phyloP scores from a whole-genome alignment of 2,329 filamentous ascomycete species.

The Hymenoscyphus repandus region DNA sequence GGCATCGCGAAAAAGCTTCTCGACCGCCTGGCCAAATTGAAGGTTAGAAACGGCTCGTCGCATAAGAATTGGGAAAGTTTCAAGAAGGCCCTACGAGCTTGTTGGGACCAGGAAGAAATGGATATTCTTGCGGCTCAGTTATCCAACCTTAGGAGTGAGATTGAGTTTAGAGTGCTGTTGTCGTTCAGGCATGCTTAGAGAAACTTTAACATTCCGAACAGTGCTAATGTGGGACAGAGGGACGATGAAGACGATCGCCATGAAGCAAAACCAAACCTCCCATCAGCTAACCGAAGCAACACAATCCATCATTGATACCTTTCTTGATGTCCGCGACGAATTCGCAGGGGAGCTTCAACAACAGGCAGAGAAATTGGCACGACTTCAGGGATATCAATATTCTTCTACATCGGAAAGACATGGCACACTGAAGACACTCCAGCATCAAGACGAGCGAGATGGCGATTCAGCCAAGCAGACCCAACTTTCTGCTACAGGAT shows the following conservation, averaged over 20 bases:
- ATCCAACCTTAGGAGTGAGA: not conserved
- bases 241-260: slow-evolving; percentile 1
- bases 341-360: slow-evolving; percentile 3
- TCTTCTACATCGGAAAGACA: not conserved
- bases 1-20: slow-evolving; percentile 1
- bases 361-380: slow-evolving; percentile 1
- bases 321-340: slow-evolving; percentile 4
- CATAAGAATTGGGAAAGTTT: slow-evolving; percentile 7
- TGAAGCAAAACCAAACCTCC: not conserved
- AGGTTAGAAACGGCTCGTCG: slow-evolving; percentile 1
- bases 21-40: slow-evolving; percentile 1
- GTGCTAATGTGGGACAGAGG: not conserved
- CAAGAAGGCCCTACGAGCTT: not conserved
- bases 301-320: not conserved
- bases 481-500: not conserved
- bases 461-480: not conserved
- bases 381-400: slow-evolving; percentile 1
- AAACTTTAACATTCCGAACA: not conserved
- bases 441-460: not conserved
- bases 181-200: not conserved
- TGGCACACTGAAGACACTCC: not conserved
- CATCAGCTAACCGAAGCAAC: slow-evolving; percentile 4
- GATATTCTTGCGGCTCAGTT: slow-evolving; percentile 1
- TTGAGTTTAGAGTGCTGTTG: slow-evolving; percentile 6
- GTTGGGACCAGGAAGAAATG: slow-evolving; percentile 5